Percentiles rank a stretch among this genome's conserved stretches.
Conservation (phyloP, 2,329 filamentous ascomycete genomes). For the Paecilomyces formosus region DNA sequence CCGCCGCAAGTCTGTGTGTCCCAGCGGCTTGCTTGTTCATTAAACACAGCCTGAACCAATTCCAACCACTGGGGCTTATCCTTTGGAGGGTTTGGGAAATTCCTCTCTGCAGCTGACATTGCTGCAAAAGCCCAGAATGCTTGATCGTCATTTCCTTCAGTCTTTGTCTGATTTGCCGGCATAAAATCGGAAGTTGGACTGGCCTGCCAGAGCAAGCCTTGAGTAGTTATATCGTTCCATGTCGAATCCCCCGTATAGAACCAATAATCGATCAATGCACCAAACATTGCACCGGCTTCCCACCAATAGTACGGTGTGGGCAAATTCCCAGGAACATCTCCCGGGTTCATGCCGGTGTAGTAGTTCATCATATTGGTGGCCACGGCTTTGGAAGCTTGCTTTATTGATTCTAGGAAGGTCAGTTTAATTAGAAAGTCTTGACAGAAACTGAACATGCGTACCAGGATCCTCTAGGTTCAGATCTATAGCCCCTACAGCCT, state of each 20-base stretch:
- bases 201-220: constrained; percentile 31
- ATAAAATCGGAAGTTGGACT: constrained; percentile 32
- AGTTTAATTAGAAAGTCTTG: not conserved
- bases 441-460: not conserved
- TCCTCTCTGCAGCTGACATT: constrained; percentile 48
- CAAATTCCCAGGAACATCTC: constrained; percentile 45
- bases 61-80: constrained; percentile 34
- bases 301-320: constrained; percentile 42
- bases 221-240: constrained; percentile 30
- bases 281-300: constrained; percentile 39
- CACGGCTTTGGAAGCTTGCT: constrained; percentile 36
- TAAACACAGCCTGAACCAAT: constrained; percentile 64
- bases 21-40: constrained; percentile 64
- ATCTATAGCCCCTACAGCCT: constrained; percentile 7
- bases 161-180: constrained; percentile 34
- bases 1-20: constrained; percentile 60
- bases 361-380: constrained; percentile 45
- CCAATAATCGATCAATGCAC: constrained; percentile 35
- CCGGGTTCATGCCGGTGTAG: constrained; percentile 42
- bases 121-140: constrained; percentile 52
- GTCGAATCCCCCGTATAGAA: constrained; percentile 34
- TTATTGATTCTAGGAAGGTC: constrained; percentile 35
- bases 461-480: constrained; percentile 7
- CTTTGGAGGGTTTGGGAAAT: constrained; percentile 25
- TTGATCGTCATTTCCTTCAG: constrained; percentile 51